Evolutionary conservation across 768 basidiomycete genomes (phyloP).

Genomic region (Strobilomyces echinocephalus): DNA sequence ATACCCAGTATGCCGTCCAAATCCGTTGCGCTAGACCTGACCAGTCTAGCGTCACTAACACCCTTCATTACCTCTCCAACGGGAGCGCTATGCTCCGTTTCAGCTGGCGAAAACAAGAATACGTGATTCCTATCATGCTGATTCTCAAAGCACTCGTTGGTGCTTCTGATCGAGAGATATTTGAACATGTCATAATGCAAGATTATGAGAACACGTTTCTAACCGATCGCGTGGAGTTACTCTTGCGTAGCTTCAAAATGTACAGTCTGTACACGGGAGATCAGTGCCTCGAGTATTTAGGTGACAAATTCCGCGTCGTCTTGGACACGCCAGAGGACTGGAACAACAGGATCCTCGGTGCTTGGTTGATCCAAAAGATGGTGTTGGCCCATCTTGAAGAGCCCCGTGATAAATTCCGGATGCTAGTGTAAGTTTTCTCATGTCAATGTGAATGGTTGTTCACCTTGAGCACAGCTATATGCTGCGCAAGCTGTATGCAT

Average conservation of each 20-base stretch:
- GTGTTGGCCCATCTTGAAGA: conserved; percentile 85
- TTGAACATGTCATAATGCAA: conserved; percentile 93
- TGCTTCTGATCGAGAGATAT: conserved; percentile 93
- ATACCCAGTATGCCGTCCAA: conserved; percentile 90
- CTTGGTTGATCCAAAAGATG: conserved; percentile 78
- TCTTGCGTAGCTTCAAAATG: conserved; percentile 92
- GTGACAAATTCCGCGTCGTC: conserved; percentile 94
- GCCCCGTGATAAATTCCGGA: conserved; percentile 89
- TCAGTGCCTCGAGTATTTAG: conserved; percentile 91
- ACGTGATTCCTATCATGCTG: conserved; percentile 95
- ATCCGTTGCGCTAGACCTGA: conserved; percentile 93
- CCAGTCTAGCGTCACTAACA: conserved; percentile 91
- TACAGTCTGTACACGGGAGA: conserved; percentile 83
- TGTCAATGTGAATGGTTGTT: conserved; percentile 1
- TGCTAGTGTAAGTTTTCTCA: conserved; percentile 64
- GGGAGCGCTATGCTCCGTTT: conserved; percentile 97
- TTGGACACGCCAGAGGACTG: conserved; percentile 90
- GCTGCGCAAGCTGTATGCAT: conserved; percentile 89
- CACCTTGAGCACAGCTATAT: conserved; percentile 66
- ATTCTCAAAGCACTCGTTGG: conserved; percentile 89
- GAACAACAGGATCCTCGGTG: conserved; percentile 77
- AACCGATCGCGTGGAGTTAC: conserved; percentile 92
- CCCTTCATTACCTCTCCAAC: conserved; percentile 94
- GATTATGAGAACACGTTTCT: conserved; percentile 97
- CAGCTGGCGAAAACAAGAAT: conserved; percentile 97